phyloP scores from a whole-genome alignment of 495 filamentous ascomycete genomes.

The Trichoderma gamsii region DNA sequence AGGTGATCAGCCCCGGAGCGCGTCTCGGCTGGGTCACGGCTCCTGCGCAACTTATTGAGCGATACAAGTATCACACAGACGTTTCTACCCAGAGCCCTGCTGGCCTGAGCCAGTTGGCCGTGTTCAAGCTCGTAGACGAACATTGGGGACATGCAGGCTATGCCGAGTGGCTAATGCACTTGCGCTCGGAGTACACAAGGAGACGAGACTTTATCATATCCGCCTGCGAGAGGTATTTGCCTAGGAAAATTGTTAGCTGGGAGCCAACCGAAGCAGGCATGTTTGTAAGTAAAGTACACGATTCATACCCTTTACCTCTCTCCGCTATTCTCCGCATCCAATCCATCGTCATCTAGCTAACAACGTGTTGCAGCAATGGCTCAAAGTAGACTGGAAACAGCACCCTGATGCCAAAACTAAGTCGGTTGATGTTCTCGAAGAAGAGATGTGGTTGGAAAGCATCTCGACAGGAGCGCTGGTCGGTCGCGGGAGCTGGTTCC shows the following conservation, averaged over 20 bases:
- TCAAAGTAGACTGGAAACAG: not conserved
- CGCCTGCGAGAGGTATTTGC: not conserved
- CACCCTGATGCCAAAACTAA: not conserved
- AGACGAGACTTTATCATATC: not conserved
- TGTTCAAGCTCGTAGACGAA: conserved; percentile 5
- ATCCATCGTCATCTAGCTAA: not conserved
- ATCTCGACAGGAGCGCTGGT: not conserved
- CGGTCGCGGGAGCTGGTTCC: conserved; percentile 1
- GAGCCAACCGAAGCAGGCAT: conserved; percentile 8
- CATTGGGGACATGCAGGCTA: conserved; percentile 4
- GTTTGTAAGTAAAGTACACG: not conserved
- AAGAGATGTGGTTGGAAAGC: conserved; percentile 6
- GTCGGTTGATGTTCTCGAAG: not conserved
- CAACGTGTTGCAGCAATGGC: not conserved
- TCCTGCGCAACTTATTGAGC: conserved; percentile 69
- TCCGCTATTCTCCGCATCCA: no score
- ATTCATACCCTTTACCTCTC: not conserved
- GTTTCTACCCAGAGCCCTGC: conserved; percentile 8
- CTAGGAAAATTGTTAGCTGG: not conserved
- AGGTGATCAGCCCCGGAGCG: conserved; percentile 74
- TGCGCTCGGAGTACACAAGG: not conserved
- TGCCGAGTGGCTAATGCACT: not conserved
- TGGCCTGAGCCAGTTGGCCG: not conserved
- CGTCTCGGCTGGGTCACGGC: conserved; percentile 81
- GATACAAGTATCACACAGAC: conserved; percentile 32